Conservation (phyloP, 768 basidiomycete species). For the Nidularia pulvinata region DNA sequence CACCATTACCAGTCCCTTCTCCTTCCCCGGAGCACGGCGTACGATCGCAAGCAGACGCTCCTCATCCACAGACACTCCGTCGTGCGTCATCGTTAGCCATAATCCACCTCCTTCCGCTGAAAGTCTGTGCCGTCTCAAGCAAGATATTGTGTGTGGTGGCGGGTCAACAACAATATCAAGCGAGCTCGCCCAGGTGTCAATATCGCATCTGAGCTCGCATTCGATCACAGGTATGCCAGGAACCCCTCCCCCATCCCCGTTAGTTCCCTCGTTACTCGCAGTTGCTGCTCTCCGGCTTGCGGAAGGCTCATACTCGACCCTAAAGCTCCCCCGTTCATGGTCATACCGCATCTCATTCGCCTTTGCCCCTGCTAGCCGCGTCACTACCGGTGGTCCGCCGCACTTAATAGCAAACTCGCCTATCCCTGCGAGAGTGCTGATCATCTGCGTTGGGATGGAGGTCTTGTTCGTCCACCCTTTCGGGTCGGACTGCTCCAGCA, state of each 20-base stretch:
- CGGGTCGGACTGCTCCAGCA: conserved; percentile 96
- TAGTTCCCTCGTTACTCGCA: conserved; percentile 11
- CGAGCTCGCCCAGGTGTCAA: conserved; percentile 85
- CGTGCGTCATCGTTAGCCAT: conserved; percentile 93
- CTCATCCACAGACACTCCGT: conserved; percentile 73
- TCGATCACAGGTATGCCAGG: conserved; percentile 59
- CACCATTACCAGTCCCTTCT: conserved; percentile 83
- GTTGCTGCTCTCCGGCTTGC: conserved; percentile 39
- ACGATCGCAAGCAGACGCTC: conserved; percentile 79
- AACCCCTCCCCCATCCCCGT: conserved; percentile 20
- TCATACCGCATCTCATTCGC: conserved; percentile 80
- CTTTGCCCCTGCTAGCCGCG: conserved; percentile 79
- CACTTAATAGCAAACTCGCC: conserved; percentile 96
- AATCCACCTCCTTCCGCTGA: conserved; percentile 88
- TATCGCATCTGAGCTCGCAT: conserved; percentile 90
- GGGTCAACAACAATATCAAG: conserved; percentile 93
- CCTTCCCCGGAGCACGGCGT: conserved; percentile 72
- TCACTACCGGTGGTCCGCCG: conserved; percentile 93
- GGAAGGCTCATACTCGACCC: conserved; percentile 81
- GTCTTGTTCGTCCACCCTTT: conserved; percentile 97
- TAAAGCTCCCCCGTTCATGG: conserved; percentile 79
- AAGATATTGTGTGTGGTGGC: conserved; percentile 81
- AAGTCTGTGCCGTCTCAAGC: conserved; percentile 84
- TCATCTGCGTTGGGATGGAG: conserved; percentile 94
- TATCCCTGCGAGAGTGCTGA: conserved; percentile 83